phyloP scores from a whole-genome alignment of 495 filamentous ascomycete genomes.

The Penicillium argentinense region DNA sequence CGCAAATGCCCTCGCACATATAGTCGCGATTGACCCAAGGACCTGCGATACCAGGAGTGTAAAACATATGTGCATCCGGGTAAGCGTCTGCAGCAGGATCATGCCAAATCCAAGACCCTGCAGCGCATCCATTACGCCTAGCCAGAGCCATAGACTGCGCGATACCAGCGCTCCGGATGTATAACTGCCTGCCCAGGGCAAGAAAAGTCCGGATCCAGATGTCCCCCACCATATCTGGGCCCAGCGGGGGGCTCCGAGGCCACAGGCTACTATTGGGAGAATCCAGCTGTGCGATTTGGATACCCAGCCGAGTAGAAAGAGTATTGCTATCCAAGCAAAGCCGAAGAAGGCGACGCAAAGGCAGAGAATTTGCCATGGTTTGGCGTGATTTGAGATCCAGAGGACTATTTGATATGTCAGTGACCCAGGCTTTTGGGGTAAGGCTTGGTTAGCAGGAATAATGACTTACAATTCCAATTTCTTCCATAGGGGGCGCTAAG shows the following conservation, averaged over 20 bases:
- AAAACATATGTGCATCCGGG: constrained; percentile 51
- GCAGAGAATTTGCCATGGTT: constrained; percentile 44
- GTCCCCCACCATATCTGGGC: constrained; percentile 55
- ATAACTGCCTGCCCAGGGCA: constrained; percentile 50
- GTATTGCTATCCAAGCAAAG: constrained; percentile 40
- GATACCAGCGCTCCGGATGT: constrained; percentile 45
- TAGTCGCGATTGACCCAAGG: constrained; percentile 51
- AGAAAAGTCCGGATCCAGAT: constrained; percentile 44
- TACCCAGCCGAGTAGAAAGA: constrained; percentile 40
- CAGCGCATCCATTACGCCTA: constrained; percentile 48
- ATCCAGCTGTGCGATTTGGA: constrained; percentile 52
- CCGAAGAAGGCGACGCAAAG: constrained; percentile 48
- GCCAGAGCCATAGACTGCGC: constrained; percentile 52
- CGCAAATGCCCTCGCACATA: constrained; percentile 45
- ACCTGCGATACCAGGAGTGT: constrained; percentile 51
- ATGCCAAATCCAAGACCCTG: constrained; percentile 54
- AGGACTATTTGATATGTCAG: constrained; percentile 30
- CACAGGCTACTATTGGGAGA: constrained; percentile 50
- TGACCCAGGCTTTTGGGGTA: neutral
- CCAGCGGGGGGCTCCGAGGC: constrained; percentile 51
- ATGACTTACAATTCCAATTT: constrained; percentile 48
- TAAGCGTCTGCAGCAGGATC: constrained; percentile 52
- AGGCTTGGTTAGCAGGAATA: neutral
- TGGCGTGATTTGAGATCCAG: constrained; percentile 48
- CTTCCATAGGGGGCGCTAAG: constrained; percentile 50